A percentile compares a stretch with the other conserved stretches of the same genome.
Evolutionary conservation across 768 basidiomycete genomes (phyloP).

Genomic region (Mycena sanguinolenta): DNA sequence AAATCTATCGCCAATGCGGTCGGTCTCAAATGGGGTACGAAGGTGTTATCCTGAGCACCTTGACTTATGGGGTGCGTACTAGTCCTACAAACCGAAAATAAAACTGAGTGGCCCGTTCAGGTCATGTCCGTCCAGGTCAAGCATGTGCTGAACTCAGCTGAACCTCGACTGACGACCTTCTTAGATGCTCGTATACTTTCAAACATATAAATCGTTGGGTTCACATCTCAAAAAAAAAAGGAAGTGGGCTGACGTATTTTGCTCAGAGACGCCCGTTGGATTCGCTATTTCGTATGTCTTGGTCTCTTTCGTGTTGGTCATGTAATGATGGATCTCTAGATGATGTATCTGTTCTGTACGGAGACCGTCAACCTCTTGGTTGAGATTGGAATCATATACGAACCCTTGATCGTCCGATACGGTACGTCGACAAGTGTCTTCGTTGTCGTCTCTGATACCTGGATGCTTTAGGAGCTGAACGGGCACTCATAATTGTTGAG

Average conservation of each 20-base stretch:
- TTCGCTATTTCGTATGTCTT: conserved; percentile 30
- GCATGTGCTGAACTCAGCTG: neutral
- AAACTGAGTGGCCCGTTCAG: conserved; percentile 7
- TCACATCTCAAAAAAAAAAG: neutral
- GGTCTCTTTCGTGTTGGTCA: neutral
- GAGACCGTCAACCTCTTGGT: conserved; percentile 29
- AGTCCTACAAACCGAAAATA: neutral
- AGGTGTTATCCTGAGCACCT: conserved; percentile 32
- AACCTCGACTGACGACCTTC: neutral
- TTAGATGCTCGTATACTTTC: conserved; percentile 35
- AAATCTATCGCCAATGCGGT: too few species aligned
- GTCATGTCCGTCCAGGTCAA: conserved; percentile 25
- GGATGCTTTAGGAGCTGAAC: conserved; percentile 10
- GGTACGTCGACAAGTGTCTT: conserved; percentile 11
- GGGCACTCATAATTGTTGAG: conserved; percentile 24
- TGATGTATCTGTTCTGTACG: conserved; percentile 29
- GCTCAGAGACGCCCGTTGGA: conserved; percentile 26
- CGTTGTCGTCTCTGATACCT: neutral
- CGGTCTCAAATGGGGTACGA: neutral
- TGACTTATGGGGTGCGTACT: conserved; percentile 21
- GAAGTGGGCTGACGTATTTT: neutral
- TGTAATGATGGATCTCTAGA: neutral
- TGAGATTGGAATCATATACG: conserved; percentile 32
- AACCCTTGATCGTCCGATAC: conserved; percentile 31
- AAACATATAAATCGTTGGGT: conserved; percentile 18